These are phyloP conservation scores for Aureobasidium namibiae DNA, from an alignment of 2,329 filamentous ascomycete species.

Conservation along the genomic window DNA sequence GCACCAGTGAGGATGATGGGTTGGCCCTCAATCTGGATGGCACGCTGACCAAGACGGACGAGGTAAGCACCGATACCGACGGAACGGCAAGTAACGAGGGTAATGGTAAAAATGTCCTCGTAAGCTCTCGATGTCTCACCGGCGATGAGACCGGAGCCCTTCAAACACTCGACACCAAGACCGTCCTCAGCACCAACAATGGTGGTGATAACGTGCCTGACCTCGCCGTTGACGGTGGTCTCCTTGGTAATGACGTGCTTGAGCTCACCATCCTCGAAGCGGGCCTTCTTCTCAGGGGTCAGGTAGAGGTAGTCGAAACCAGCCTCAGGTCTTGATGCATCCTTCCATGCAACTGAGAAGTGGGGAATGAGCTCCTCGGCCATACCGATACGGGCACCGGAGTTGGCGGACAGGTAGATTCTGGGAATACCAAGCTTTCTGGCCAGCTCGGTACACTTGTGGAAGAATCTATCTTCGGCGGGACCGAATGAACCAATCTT, in stretches of 20 bases:
- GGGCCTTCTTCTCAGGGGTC: slow-evolving; percentile 74
- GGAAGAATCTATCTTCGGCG: slow-evolving; percentile 94
- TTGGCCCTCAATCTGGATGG: slow-evolving; percentile 97
- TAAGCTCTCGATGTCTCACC: slow-evolving; percentile 95
- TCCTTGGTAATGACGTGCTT: slow-evolving; percentile 82
- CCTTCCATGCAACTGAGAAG: slow-evolving; percentile 97
- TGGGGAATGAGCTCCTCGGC: slow-evolving; percentile 94
- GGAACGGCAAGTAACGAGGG: slow-evolving; percentile 92
- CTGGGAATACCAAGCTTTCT: slow-evolving; percentile 90
- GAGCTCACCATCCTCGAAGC: slow-evolving; percentile 69
- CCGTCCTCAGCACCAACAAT: slow-evolving; percentile 91
- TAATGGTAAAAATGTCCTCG: slow-evolving; percentile 98
- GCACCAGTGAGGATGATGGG: slow-evolving; percentile 98
- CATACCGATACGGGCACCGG: slow-evolving; percentile 91
- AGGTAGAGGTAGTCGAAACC: slow-evolving; percentile 98
- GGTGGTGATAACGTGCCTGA: slow-evolving; percentile 86
- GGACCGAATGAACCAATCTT: slow-evolving; percentile 98
- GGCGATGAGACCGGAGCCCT: slow-evolving; percentile 94
- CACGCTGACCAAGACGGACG: slow-evolving; percentile 94
- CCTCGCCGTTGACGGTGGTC: slow-evolving; percentile 77
- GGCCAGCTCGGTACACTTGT: slow-evolving; percentile 96
- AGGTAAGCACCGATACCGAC: slow-evolving; percentile 99
- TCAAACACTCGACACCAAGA: slow-evolving; percentile 93
- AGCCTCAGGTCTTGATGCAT: slow-evolving; percentile 66
- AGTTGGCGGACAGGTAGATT: slow-evolving; percentile 98